phyloP scores from a whole-genome alignment of 2,329 filamentous ascomycete species.

The Remersonia thermophila region DNA sequence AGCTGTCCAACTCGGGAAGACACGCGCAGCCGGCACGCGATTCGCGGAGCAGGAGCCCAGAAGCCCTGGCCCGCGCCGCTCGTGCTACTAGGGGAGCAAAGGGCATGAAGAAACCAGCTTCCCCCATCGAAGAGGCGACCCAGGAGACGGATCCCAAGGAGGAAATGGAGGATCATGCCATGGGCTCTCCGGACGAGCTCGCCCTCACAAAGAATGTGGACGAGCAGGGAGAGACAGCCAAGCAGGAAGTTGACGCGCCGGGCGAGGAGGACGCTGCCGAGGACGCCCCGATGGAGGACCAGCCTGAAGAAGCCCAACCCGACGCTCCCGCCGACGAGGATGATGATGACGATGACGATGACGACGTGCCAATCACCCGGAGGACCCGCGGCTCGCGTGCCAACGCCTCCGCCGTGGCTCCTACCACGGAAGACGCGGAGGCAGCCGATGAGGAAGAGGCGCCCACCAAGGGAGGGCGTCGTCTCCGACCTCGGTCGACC shows the following conservation, averaged over 20 bases:
- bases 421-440: conserved; percentile 15
- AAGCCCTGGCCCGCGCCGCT: conserved; percentile 30
- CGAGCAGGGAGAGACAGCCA: conserved; percentile 21
- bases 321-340: conserved; percentile 19
- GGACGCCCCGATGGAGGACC: conserved; percentile 17
- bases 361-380: conserved; percentile 11
- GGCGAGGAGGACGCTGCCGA: conserved; percentile 7
- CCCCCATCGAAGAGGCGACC: conserved; percentile 38
- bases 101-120: conserved; percentile 35
- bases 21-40: conserved; percentile 39
- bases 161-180: conserved; percentile 21
- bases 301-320: conserved; percentile 20
- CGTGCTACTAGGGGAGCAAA: conserved; percentile 40
- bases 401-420: conserved; percentile 10
- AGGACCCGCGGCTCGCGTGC: conserved; percentile 27
- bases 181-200: conserved; percentile 24
- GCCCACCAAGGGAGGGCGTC: conserved; percentile 27
- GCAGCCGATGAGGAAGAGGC: conserved; percentile 14
- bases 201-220: conserved; percentile 14
- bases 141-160: conserved; percentile 34
- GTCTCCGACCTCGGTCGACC: conserved; percentile 20
- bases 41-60: conserved; percentile 45
- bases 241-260: conserved; percentile 2
- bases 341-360: conserved; percentile 9
- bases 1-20: conserved; percentile 48